These are phyloP conservation scores for Pinus tabuliformis DNA, from an alignment of 75 land plant genomes.

Conservation along the genomic window DNA sequence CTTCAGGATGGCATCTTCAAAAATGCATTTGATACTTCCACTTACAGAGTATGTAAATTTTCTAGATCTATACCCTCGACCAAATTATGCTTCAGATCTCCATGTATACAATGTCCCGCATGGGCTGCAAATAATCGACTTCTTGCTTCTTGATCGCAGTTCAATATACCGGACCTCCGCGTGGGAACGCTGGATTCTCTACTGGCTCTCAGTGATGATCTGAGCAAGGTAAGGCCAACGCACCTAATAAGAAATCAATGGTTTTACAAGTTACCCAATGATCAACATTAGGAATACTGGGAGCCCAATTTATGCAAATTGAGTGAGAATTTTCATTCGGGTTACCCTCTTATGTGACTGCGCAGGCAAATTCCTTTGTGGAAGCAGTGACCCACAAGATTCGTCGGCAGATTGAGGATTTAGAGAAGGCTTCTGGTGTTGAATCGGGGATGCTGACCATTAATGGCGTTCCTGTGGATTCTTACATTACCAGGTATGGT, in stretches of 20 bases:
- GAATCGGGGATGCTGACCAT: slow-evolving; percentile 58
- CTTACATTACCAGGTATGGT: slow-evolving; percentile 77
- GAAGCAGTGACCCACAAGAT: slow-evolving; percentile 90
- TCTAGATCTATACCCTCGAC: neutral
- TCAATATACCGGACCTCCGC: slow-evolving; percentile 84
- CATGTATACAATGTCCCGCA: neutral
- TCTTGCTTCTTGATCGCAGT: slow-evolving; percentile 35
- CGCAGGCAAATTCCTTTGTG: slow-evolving; percentile 77
- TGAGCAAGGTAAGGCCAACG: slow-evolving; percentile 60
- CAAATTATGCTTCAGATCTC: neutral
- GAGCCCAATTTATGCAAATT: neutral
- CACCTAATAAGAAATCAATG: no score
- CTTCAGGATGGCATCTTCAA: slow-evolving; percentile 81
- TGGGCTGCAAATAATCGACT: neutral
- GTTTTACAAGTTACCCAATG: neutral
- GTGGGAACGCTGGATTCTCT: slow-evolving; percentile 95
- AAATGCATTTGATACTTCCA: slow-evolving; percentile 84
- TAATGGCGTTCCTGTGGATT: slow-evolving; percentile 86
- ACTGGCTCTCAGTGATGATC: slow-evolving; percentile 90
- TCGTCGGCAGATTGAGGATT: slow-evolving; percentile 81
- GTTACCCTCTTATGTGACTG: neutral
- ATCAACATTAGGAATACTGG: neutral
- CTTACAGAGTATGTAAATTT: slow-evolving; percentile 67
- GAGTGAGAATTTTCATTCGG: neutral
- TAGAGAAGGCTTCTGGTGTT: slow-evolving; percentile 62